phyloP scores from a whole-genome alignment of 2,329 filamentous ascomycete genomes.

The Aspergillus caelatus region DNA sequence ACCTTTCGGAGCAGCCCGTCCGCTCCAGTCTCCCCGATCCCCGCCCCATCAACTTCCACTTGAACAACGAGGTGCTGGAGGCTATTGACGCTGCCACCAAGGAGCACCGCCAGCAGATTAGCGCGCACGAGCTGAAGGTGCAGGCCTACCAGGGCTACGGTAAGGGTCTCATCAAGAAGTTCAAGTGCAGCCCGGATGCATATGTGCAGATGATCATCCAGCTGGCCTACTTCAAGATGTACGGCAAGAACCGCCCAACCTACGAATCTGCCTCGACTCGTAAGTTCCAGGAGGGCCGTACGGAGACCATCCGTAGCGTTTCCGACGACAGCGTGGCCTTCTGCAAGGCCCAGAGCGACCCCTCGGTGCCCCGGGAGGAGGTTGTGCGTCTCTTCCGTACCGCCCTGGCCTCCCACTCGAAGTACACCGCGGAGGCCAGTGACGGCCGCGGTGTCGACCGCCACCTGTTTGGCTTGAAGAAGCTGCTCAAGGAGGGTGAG shows the following conservation, averaged over 20 bases:
- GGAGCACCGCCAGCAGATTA: slow-evolving; percentile 81
- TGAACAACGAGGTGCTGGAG: slow-evolving; percentile 71
- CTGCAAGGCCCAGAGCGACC: slow-evolving; percentile 82
- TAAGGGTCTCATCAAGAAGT: slow-evolving; percentile 98
- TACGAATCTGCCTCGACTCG: slow-evolving; percentile 96
- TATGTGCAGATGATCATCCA: slow-evolving; percentile 99
- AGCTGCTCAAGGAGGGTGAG: slow-evolving; percentile 78
- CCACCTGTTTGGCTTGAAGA: slow-evolving; percentile 97
- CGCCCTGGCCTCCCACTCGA: slow-evolving; percentile 78
- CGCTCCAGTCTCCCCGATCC: slow-evolving; percentile 86
- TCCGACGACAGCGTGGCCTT: slow-evolving; percentile 90
- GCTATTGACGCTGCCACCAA: slow-evolving; percentile 77
- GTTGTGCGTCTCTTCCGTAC: slow-evolving; percentile 77
- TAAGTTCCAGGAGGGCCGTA: slow-evolving; percentile 93
- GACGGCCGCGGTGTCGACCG: slow-evolving; percentile 94
- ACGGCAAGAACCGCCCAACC: slow-evolving; percentile 94
- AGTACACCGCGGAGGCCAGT: slow-evolving; percentile 86
- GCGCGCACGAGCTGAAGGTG: slow-evolving; percentile 85
- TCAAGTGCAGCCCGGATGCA: slow-evolving; percentile 96
- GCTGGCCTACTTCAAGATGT: slow-evolving; percentile 98
- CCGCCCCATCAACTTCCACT: slow-evolving; percentile 72
- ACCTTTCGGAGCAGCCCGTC: slow-evolving; percentile 76
- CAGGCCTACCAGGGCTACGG: slow-evolving; percentile 97
- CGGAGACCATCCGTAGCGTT: slow-evolving; percentile 91
- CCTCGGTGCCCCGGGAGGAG: slow-evolving; percentile 63